Conservation (phyloP, 2,329 filamentous ascomycete genomes). For the Talaromyces sp. region DNA sequence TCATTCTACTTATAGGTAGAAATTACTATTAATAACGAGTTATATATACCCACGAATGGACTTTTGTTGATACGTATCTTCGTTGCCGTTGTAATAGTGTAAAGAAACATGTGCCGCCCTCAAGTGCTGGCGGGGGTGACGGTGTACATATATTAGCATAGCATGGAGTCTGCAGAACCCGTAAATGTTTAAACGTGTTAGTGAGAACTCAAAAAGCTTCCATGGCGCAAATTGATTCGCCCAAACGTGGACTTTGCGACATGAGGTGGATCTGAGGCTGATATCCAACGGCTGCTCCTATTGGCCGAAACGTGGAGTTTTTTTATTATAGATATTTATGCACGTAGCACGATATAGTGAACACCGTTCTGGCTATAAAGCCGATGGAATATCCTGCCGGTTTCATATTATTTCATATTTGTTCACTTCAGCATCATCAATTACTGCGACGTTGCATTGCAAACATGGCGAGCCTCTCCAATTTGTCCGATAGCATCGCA, state of each 20-base stretch:
- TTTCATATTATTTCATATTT: neutral
- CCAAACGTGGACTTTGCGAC: neutral
- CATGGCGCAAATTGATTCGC: neutral
- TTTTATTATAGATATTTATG: neutral
- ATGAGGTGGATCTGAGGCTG: neutral
- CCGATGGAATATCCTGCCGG: neutral
- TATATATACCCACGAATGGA: neutral
- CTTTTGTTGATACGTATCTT: neutral
- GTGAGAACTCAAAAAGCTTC: neutral
- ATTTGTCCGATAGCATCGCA: neutral
- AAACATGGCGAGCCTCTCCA: slow-evolving; percentile 8
- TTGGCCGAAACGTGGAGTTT: neutral
- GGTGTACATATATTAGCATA: too few species aligned
- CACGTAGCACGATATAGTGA: neutral
- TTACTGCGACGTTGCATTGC: neutral
- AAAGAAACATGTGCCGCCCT: neutral
- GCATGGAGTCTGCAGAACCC: too few species aligned
- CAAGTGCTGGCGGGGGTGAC: neutral
- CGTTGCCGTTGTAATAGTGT: neutral
- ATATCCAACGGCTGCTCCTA: neutral
- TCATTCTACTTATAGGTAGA: neutral
- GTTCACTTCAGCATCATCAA: neutral
- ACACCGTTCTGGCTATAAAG: neutral
- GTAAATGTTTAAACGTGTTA: neutral
- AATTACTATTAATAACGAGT: neutral